Evolutionary conservation across 2,329 filamentous ascomycete genomes (phyloP).

Genomic region (Beauveria asiatica): DNA sequence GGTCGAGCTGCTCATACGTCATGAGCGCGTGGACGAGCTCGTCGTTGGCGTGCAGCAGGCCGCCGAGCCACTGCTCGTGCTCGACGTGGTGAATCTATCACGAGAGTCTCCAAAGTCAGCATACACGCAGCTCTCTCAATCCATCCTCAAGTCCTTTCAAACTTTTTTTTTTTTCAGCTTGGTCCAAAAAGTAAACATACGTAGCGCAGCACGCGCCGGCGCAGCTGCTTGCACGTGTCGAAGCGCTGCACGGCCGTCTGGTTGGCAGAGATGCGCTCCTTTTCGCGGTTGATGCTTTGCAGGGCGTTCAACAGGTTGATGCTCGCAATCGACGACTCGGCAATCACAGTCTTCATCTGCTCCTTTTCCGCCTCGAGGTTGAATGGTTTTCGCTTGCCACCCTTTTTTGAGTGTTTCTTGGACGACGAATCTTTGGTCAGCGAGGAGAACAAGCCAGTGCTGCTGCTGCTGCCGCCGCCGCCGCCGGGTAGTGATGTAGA

Average conservation of each 20-base stretch:
- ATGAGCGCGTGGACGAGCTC: conserved; percentile 90
- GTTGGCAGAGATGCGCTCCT: conserved; percentile 81
- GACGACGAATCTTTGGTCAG: not conserved
- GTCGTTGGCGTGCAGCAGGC: conserved; percentile 88
- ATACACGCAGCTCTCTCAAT: not conserved
- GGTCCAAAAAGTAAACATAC: conserved; percentile 29
- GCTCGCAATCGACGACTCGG: conserved; percentile 80
- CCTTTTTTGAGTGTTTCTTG: not conserved
- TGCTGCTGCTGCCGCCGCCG: not conserved
- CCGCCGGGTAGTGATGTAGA: not conserved
- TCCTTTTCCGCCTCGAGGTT: conserved; percentile 82
- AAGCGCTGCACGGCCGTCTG: conserved; percentile 65
- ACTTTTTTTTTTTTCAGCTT: not conserved
- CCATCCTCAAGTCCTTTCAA: too few relatives aligned
- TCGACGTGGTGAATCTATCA: conserved; percentile 76
- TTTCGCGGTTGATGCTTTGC: conserved; percentile 84
- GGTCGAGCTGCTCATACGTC: conserved; percentile 89
- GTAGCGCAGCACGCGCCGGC: conserved; percentile 79
- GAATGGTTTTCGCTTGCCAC: conserved; percentile 57
- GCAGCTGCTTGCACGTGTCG: conserved; percentile 75
- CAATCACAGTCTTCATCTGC: conserved; percentile 79
- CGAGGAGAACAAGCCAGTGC: not conserved
- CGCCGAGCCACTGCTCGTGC: conserved; percentile 83
- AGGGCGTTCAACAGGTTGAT: conserved; percentile 83
- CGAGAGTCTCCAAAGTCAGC: not conserved